Evolutionary conservation across 352 stramenopile species (phyloP).

Genomic region (Globisporangium camurandrum): DNA sequence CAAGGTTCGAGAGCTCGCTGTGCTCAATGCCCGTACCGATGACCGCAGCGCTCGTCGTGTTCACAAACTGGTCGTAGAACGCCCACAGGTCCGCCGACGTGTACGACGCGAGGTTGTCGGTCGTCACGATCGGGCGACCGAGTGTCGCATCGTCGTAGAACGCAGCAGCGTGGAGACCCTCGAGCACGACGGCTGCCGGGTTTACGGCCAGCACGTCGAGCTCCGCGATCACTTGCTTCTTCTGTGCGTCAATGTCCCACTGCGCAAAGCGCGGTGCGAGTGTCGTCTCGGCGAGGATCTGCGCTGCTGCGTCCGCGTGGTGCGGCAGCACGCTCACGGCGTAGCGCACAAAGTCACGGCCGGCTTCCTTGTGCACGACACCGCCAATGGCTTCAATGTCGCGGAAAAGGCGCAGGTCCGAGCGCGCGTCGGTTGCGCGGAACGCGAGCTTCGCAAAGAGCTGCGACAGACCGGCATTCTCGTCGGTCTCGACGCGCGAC

Average conservation of each 20-base stretch:
- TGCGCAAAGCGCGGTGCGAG: conserved; percentile 66
- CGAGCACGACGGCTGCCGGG: conserved; percentile 34
- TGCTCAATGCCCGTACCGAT: conserved; percentile 61
- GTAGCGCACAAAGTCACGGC: conserved; percentile 74
- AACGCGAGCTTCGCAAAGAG: conserved; percentile 83
- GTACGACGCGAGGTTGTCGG: conserved; percentile 52
- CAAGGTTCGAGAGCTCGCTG: conserved; percentile 45
- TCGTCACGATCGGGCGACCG: conserved; percentile 35
- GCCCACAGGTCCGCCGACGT: conserved; percentile 34
- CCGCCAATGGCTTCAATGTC: conserved; percentile 79
- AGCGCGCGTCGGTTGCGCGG: conserved; percentile 60
- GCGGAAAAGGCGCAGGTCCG: conserved; percentile 74
- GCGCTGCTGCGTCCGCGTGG: conserved; percentile 49
- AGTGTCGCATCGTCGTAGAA: conserved; percentile 80
- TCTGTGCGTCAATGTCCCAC: conserved; percentile 73
- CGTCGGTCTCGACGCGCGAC: conserved; percentile 55
- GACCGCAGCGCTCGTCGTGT: conserved; percentile 46
- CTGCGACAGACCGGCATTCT: conserved; percentile 66
- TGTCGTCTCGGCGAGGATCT: conserved; percentile 77
- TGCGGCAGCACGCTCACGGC: conserved; percentile 69
- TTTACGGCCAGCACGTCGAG: conserved; percentile 31
- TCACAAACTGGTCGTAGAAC: conserved; percentile 70
- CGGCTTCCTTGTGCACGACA: conserved; percentile 43
- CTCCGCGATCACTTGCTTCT: conserved; percentile 55
- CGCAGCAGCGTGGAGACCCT: conserved; percentile 61